These are phyloP conservation scores for Rosellinia necatrix DNA, from an alignment of 2,329 filamentous ascomycete species.

Conservation along the genomic window DNA sequence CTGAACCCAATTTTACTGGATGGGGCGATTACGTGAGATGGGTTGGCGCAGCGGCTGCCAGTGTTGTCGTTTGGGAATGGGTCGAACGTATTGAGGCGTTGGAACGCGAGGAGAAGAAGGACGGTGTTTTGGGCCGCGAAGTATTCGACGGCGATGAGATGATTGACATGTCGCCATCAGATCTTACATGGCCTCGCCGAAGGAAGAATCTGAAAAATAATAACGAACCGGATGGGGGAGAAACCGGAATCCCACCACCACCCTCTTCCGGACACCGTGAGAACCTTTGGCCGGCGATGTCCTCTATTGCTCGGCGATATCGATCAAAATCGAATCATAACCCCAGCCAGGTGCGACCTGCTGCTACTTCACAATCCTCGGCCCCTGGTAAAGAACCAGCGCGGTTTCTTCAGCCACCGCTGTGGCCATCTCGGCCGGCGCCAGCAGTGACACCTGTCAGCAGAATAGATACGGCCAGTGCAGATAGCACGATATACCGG, in stretches of 20 bases:
- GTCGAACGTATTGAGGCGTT: constrained; percentile 92
- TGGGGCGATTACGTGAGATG: constrained; percentile 96
- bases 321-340: constrained; percentile 37
- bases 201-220: constrained; percentile 36
- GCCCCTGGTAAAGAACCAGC: constrained; percentile 34
- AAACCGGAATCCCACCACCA: constrained; percentile 39
- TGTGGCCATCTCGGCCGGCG: constrained; percentile 61
- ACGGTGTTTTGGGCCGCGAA: constrained; percentile 87
- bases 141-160: constrained; percentile 95
- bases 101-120: constrained; percentile 91
- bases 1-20: constrained; percentile 80
- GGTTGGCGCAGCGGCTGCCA: constrained; percentile 93
- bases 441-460: constrained; percentile 62
- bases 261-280: constrained; percentile 37
- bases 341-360: constrained; percentile 25
- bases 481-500: constrained; percentile 67
- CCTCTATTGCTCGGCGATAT: constrained; percentile 47
- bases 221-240: constrained; percentile 41
- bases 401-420: constrained; percentile 52
- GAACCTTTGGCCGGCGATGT: constrained; percentile 48
- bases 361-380: constrained; percentile 28
- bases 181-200: constrained; percentile 53
- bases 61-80: constrained; percentile 98
- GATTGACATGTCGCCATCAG: constrained; percentile 66
- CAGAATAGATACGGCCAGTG: constrained; percentile 65